These are phyloP conservation scores for Clavaria fumosa DNA, from an alignment of 768 basidiomycete species.

Conservation along the genomic window DNA sequence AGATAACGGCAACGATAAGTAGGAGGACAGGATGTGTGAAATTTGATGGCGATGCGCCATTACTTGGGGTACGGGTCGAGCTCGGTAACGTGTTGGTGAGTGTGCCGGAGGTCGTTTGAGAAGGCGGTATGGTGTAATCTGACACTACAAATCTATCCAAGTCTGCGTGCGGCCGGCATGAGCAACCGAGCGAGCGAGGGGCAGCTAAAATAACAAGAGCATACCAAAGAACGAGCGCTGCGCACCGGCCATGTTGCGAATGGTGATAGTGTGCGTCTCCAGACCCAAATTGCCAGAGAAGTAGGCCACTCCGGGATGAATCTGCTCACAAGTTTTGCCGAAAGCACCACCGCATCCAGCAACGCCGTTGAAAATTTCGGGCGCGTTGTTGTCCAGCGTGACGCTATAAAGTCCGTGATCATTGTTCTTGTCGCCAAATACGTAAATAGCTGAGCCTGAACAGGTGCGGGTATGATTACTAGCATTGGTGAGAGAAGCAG, in stretches of 20 bases:
- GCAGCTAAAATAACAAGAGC: too few relatives aligned
- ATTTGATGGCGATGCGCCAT: too few relatives aligned
- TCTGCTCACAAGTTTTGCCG: constrained; percentile 30
- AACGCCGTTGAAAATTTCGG: constrained; percentile 22
- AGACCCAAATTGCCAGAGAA: constrained; percentile 27
- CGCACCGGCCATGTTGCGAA: constrained; percentile 27
- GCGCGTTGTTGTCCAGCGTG: constrained; percentile 21
- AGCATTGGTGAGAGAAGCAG: too few relatives aligned
- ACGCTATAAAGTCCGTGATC: constrained; percentile 32
- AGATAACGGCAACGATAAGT: too few relatives aligned
- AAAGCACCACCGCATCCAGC: constrained; percentile 34
- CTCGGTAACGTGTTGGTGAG: too few relatives aligned
- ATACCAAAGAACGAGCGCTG: constrained; percentile 30
- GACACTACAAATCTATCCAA: too few relatives aligned
- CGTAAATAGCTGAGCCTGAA: constrained; percentile 26
- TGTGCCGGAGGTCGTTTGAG: too few relatives aligned
- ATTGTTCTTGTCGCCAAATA: constrained; percentile 35
- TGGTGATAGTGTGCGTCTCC: constrained; percentile 22
- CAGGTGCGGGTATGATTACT: background rate
- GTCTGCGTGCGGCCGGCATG: too few relatives aligned
- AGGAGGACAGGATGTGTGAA: too few relatives aligned
- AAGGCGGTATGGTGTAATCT: too few relatives aligned
- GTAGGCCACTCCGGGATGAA: constrained; percentile 27
- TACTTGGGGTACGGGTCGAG: too few relatives aligned
- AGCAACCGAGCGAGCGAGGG: too few relatives aligned